Evolutionary conservation across 1,284 basidiomycete species (phyloP).

Genomic region (Phellopilus nigrolimitatus): DNA sequence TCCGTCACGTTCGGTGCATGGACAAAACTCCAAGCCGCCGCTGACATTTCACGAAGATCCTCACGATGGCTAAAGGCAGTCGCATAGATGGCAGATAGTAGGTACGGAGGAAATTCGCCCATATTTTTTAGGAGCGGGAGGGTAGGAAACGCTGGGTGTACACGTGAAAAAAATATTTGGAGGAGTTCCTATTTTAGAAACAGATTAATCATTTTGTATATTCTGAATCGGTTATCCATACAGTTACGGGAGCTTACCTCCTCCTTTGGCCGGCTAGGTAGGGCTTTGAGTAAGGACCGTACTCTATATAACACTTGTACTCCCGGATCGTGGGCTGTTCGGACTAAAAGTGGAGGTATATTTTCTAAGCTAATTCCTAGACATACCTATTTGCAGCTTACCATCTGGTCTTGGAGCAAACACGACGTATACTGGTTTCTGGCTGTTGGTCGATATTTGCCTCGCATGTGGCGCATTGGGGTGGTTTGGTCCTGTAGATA

Average conservation of each 20-base stretch:
- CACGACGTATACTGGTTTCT: slow-evolving; percentile 21
- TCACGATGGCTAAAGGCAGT: slow-evolving; percentile 6
- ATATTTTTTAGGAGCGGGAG: slow-evolving; percentile 14
- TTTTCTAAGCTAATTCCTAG: not conserved
- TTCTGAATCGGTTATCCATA: slow-evolving; percentile 19
- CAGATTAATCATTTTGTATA: slow-evolving; percentile 18
- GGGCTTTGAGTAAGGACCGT: slow-evolving; percentile 1
- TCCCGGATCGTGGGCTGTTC: slow-evolving; percentile 4
- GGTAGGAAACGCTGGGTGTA: slow-evolving; percentile 24
- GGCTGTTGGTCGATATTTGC: slow-evolving; percentile 21
- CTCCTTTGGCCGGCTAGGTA: slow-evolving; percentile 3
- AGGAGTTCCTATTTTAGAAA: slow-evolving; percentile 20
- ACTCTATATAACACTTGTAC: slow-evolving; percentile 9
- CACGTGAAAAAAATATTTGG: slow-evolving; percentile 20
- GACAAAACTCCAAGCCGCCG: slow-evolving; percentile 8
- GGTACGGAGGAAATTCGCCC: slow-evolving; percentile 8
- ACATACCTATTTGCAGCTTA: not conserved
- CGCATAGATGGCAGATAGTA: slow-evolving; percentile 10
- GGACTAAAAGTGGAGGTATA: not conserved
- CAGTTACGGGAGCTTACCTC: slow-evolving; percentile 12
- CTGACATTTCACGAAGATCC: slow-evolving; percentile 5
- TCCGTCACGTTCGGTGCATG: slow-evolving; percentile 8
- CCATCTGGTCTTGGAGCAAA: slow-evolving; percentile 12
- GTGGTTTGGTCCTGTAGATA: slow-evolving; percentile 13
- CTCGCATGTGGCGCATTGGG: slow-evolving; percentile 24